phyloP scores from a whole-genome alignment of 1,284 basidiomycete species.

The Pseudozyma thailandica region DNA sequence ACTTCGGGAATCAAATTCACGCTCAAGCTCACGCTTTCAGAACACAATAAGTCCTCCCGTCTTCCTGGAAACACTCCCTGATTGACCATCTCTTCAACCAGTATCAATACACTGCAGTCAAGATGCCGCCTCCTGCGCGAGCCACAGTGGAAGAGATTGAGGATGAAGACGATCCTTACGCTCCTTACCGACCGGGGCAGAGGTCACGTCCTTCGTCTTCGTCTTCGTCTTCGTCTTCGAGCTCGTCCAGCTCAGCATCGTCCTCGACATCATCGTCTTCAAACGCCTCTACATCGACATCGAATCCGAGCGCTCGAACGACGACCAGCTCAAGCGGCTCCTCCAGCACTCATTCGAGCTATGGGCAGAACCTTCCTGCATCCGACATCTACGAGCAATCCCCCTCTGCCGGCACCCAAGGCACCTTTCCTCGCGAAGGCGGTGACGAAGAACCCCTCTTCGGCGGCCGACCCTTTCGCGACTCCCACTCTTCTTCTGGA shows the following conservation, averaged over 20 bases:
- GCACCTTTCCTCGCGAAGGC: slow-evolving; percentile 20
- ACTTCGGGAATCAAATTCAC: slow-evolving; percentile 10
- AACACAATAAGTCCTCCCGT: too few species aligned
- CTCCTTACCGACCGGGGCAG: slow-evolving; percentile 26
- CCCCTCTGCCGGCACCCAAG: slow-evolving; percentile 24
- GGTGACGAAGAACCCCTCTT: slow-evolving; percentile 61
- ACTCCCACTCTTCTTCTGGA: slow-evolving; percentile 31
- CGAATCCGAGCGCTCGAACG: slow-evolving; percentile 9
- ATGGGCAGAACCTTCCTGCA: slow-evolving; percentile 2
- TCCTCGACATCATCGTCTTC: slow-evolving; percentile 6
- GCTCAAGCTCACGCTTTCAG: too few species aligned
- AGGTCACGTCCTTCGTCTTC: slow-evolving; percentile 2
- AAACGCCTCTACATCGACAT: slow-evolving; percentile 1
- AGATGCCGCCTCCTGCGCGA: slow-evolving; percentile 33
- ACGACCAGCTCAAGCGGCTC: slow-evolving; percentile 3
- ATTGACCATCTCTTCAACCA: too few species aligned
- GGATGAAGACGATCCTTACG: slow-evolving; percentile 47
- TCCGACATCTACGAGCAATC: slow-evolving; percentile 29
- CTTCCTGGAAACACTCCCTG: too few species aligned
- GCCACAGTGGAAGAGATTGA: slow-evolving; percentile 42
- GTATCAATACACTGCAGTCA: not conserved
- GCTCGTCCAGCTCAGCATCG: not conserved
- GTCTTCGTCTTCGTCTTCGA: slow-evolving; percentile 6
- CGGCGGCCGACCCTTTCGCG: slow-evolving; percentile 61
- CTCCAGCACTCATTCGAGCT: not conserved